phyloP scores from a whole-genome alignment of 139 green algal genomes.

The Yamagishiella unicocca region DNA sequence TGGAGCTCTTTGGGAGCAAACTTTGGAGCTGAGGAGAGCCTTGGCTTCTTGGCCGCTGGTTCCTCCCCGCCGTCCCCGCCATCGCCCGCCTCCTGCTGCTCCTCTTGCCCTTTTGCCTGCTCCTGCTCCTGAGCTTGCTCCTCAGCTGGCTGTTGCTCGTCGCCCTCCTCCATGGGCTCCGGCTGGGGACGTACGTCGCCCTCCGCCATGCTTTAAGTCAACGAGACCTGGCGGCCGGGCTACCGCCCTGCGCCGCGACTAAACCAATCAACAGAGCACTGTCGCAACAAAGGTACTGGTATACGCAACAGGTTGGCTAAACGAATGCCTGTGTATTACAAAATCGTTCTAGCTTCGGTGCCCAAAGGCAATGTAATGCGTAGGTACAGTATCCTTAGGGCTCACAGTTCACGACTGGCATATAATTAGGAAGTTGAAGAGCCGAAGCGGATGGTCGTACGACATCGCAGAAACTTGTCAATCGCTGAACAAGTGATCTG shows the following conservation, averaged over 20 bases:
- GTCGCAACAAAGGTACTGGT: not conserved
- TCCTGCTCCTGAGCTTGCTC: not conserved
- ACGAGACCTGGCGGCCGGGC: constrained; percentile 31
- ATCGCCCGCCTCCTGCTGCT: not conserved
- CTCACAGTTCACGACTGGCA: too few species aligned
- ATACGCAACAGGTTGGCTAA: too few species aligned
- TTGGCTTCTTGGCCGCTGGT: constrained; percentile 27
- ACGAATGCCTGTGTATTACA: too few species aligned
- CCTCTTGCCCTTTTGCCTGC: not conserved
- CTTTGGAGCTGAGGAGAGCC: constrained; percentile 15
- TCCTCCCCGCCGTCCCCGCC: not conserved
- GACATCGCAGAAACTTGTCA: too few species aligned
- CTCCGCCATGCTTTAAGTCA: not conserved
- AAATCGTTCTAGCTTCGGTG: too few species aligned
- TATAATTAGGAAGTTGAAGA: too few species aligned
- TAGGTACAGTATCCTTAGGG: too few species aligned
- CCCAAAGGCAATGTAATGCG: too few species aligned
- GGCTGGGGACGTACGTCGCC: not conserved
- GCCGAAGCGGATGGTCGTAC: too few species aligned
- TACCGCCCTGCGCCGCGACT: constrained; percentile 22
- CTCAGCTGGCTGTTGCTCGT: not conserved
- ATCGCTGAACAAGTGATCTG: too few species aligned
- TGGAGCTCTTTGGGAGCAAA: constrained; percentile 32
- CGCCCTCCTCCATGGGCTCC: not conserved
- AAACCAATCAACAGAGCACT: not conserved